phyloP scores from a whole-genome alignment of 345 rosid genomes.

The Lumnitzera littorea region DNA sequence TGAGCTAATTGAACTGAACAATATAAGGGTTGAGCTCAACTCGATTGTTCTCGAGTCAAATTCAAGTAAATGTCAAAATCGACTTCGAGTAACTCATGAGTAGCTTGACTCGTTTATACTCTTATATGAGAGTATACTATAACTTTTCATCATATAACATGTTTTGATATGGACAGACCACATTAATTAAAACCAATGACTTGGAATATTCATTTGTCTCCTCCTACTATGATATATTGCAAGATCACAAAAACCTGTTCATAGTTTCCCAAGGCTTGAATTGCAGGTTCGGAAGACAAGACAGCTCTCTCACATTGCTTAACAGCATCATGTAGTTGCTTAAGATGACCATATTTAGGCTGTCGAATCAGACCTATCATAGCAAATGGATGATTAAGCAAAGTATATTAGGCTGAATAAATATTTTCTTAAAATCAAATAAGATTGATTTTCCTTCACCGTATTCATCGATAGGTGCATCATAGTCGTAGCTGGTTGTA shows the following conservation, averaged over 20 bases:
- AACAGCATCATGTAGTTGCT: conserved; percentile 62
- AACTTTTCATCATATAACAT: too few relatives aligned
- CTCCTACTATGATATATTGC: not conserved
- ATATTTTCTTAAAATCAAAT: not conserved
- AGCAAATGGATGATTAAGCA: not conserved
- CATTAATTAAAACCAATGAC: too few relatives aligned
- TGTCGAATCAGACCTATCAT: conserved; percentile 64
- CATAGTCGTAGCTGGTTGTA: conserved; percentile 65
- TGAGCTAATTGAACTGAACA: too few relatives aligned
- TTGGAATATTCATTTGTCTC: not conserved
- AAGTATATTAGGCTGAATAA: not conserved
- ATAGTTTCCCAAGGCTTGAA: conserved; percentile 47
- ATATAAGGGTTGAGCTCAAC: too few relatives aligned
- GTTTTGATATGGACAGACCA: too few relatives aligned
- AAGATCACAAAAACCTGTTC: conserved; percentile 40
- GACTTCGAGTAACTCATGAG: too few relatives aligned
- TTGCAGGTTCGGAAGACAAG: conserved; percentile 38
- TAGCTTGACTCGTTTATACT: too few relatives aligned
- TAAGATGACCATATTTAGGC: conserved; percentile 72
- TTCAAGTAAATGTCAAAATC: too few relatives aligned
- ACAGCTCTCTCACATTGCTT: conserved; percentile 64
- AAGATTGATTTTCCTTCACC: conserved; percentile 24
- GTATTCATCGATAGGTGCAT: conserved; percentile 69
- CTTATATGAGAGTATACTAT: not conserved
- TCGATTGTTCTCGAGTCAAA: too few relatives aligned